Evolutionary conservation across 1,139 yeast genomes (phyloP).

Genomic region (Saccharomyces hybrid): DNA sequence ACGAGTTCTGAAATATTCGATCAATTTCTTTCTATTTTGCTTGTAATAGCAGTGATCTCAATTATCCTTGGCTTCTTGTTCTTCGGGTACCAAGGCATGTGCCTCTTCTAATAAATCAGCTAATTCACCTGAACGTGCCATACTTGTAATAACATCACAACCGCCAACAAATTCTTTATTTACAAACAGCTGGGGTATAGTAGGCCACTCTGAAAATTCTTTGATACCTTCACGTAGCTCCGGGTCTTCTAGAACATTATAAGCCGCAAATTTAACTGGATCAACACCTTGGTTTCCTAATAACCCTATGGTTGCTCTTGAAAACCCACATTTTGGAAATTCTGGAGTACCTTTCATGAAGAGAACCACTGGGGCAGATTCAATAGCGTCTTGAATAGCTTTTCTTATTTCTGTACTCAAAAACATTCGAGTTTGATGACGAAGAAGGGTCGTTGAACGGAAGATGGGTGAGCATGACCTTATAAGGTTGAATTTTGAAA

Average conservation of each 20-base stretch:
- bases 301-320: conserved; percentile 86
- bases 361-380: conserved; percentile 85
- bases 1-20: neutral
- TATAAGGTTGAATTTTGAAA: neutral
- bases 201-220: conserved; percentile 83
- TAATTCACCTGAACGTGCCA: conserved; percentile 91
- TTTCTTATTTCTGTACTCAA: conserved; percentile 69
- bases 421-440: neutral
- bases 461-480: neutral
- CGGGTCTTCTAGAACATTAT: conserved; percentile 88
- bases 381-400: conserved; percentile 80
- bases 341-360: conserved; percentile 98
- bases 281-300: conserved; percentile 97
- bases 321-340: conserved; percentile 96
- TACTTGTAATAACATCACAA: conserved; percentile 85
- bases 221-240: conserved; percentile 90
- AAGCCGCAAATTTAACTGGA: conserved; percentile 92
- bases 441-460: neutral
- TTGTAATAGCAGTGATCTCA: neutral
- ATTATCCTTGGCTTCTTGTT: conserved; percentile 33
- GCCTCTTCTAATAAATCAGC: conserved; percentile 74
- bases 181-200: conserved; percentile 52
- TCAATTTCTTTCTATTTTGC: neutral
- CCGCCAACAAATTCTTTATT: conserved; percentile 88
- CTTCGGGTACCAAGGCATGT: conserved; percentile 73